A percentile compares a stretch with the other conserved stretches of the same genome.
These are phyloP conservation scores for Aspergillus haitiensis DNA, from an alignment of 495 filamentous ascomycete species.

Conservation along the genomic window DNA sequence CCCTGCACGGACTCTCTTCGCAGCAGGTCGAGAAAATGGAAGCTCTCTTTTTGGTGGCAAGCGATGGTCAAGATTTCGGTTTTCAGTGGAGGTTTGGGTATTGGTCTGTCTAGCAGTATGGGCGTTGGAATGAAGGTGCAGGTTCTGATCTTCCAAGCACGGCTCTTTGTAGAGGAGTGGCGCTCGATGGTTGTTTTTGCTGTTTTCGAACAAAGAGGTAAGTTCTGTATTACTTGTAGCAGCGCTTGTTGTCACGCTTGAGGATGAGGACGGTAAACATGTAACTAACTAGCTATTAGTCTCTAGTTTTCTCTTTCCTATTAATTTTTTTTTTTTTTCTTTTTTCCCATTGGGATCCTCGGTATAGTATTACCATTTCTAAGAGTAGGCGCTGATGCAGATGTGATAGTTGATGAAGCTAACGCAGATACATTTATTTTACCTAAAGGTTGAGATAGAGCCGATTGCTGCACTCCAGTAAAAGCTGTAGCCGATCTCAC, in stretches of 20 bases:
- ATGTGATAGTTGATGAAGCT: not conserved
- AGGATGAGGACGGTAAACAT: slow-evolving; percentile 17
- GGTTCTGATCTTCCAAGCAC: not conserved
- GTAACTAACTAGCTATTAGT: not conserved
- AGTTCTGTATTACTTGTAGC: not conserved
- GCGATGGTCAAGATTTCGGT: slow-evolving; percentile 36
- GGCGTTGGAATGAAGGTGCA: not conserved
- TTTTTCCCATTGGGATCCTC: too few relatives aligned
- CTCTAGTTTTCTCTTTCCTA: not conserved
- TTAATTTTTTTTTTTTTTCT: not conserved
- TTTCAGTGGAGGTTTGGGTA: slow-evolving; percentile 25
- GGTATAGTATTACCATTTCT: not conserved
- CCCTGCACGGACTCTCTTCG: slow-evolving; percentile 23
- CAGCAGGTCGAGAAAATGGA: slow-evolving; percentile 38
- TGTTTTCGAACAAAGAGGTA: slow-evolving; percentile 2
- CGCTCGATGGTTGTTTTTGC: not conserved
- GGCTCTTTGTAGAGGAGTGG: slow-evolving; percentile 4
- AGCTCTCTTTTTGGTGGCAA: slow-evolving; percentile 49
- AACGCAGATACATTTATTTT: not conserved
- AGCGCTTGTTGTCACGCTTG: slow-evolving; percentile 5
- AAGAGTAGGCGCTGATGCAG: slow-evolving; percentile 4
- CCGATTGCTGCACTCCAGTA: not conserved
- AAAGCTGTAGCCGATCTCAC: slow-evolving; percentile 13
- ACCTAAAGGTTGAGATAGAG: slow-evolving; percentile 1
- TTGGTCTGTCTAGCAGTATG: slow-evolving; percentile 23